These are phyloP conservation scores for Laetiporus sulphureus DNA, from an alignment of 1,284 basidiomycete species.

Conservation along the genomic window DNA sequence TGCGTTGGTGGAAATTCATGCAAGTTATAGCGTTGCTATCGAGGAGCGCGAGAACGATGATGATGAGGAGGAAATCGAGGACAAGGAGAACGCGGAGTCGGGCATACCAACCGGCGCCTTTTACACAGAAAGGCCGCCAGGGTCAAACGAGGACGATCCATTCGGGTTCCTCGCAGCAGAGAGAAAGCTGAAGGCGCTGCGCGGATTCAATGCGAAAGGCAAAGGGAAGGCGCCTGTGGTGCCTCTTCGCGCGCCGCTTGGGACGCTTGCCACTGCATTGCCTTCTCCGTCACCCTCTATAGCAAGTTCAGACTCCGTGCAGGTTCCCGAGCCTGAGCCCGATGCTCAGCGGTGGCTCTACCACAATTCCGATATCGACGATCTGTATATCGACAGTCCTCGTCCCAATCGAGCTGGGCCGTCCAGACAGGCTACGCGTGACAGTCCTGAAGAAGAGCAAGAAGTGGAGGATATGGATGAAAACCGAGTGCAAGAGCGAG, in stretches of 20 bases:
- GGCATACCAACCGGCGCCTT: conserved; percentile 4
- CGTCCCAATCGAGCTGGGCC: not conserved
- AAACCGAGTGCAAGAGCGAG: too few relatives aligned
- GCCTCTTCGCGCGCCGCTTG: conserved; percentile 15
- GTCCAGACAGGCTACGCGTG: conserved; percentile 1
- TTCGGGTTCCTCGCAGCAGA: conserved; percentile 39
- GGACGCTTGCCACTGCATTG: conserved; percentile 12
- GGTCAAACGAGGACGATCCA: conserved; percentile 26
- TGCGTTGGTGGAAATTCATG: conserved; percentile 1
- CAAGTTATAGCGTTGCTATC: not conserved
- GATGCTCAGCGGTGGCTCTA: conserved; percentile 16
- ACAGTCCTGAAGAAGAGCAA: conserved; percentile 4
- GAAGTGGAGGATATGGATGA: conserved; percentile 2
- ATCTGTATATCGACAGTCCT: conserved; percentile 17
- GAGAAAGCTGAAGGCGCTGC: conserved; percentile 27
- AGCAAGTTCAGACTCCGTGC: conserved; percentile 3
- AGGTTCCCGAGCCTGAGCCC: conserved; percentile 12
- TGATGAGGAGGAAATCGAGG: conserved; percentile 9
- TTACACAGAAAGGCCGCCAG: conserved; percentile 4
- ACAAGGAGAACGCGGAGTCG: conserved; percentile 12
- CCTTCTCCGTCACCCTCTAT: conserved; percentile 9
- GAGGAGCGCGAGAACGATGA: not conserved
- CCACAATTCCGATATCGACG: conserved; percentile 20
- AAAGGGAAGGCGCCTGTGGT: conserved; percentile 6
- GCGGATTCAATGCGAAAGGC: conserved; percentile 8